phyloP scores from a whole-genome alignment of 192 early-diverging fungal genomes.

The Backusella psychrophila region DNA sequence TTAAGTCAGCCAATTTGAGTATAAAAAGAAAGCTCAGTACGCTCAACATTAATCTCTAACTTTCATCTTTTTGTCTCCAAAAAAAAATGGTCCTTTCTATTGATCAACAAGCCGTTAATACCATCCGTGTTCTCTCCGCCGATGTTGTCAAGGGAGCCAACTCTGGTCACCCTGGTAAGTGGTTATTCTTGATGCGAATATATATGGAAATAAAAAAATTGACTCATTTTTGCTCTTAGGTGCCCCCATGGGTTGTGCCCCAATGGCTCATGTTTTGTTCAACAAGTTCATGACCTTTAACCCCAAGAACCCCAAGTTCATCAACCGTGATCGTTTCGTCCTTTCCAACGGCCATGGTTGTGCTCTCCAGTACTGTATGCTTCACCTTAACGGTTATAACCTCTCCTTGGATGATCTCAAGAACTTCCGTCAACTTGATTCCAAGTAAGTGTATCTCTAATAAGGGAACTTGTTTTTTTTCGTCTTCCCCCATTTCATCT shows the following conservation, averaged over 20 bases:
- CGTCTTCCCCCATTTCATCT: neutral
- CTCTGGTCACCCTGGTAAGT: slow-evolving; percentile 87
- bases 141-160: slow-evolving; percentile 87
- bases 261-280: slow-evolving; percentile 90
- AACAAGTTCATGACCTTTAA: slow-evolving; percentile 76
- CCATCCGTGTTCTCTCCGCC: slow-evolving; percentile 85
- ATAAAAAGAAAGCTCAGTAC: neutral
- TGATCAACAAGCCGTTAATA: slow-evolving; percentile 63
- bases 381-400: slow-evolving; percentile 89
- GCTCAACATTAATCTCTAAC: neutral
- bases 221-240: slow-evolving; percentile 40
- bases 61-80: neutral
- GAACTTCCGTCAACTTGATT: slow-evolving; percentile 77
- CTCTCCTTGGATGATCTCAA: slow-evolving; percentile 89
- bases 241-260: slow-evolving; percentile 97
- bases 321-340: slow-evolving; percentile 96
- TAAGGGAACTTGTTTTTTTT: neutral
- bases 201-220: neutral
- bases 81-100: neutral
- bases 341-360: slow-evolving; percentile 97
- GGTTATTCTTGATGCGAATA: neutral
- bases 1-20: neutral
- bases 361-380: slow-evolving; percentile 85
- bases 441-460: slow-evolving; percentile 55
- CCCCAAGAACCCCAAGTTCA: slow-evolving; percentile 85